Evolutionary conservation across 1,284 basidiomycete species (phyloP), one percentile per base, ranked within the genome.

Genomic region (Schizophyllum amplum): DNA sequence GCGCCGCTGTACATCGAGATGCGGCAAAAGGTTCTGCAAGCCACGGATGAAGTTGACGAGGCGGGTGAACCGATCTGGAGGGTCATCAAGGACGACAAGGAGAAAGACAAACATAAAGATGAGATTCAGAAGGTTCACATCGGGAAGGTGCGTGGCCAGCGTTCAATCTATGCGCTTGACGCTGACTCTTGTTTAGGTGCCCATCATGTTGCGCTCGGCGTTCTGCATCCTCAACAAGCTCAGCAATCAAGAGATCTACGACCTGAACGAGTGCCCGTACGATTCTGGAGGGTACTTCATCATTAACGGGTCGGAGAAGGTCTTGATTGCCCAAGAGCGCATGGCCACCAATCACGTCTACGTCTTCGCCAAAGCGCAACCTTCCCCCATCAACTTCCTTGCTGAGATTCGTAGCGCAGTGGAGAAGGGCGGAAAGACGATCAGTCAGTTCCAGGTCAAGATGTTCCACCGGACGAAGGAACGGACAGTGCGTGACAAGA

Each of bases 261-360:
- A 94, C 65, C 75, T 98, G 63, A 97, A 97, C 68, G 96, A 99
- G 74, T 99, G 96, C 67, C 96, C 96, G 1, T 96, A 95, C 68
- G 97, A 99, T 72, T 92, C 93, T 56, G 96, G 96, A 70, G 96
- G 96, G 60, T 99, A 99, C 74, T 99, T 99, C 71, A 93, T 99
- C 71, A 98, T 99, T 77, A 99, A 98, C 66, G 96, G 96, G 24
- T 99, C 97, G 1, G 96, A 99, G 72, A 99, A 99, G 73, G 96
- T 99, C 24, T 80, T 99, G 63, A 99, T 99, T 72, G 96, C 97
- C 0, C 96, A 99, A 71, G 96, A 99, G 72, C 86, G 97, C 55
- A 99, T 99, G 95, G 96, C 97, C 7, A 96, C 94, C 47, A 99
- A 99, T 73, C 95, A 98, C 67, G 97, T 99, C 65, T 99, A 99